These are phyloP conservation scores for Trichoderma virens DNA, from an alignment of 495 filamentous ascomycete species.

Conservation along the genomic window DNA sequence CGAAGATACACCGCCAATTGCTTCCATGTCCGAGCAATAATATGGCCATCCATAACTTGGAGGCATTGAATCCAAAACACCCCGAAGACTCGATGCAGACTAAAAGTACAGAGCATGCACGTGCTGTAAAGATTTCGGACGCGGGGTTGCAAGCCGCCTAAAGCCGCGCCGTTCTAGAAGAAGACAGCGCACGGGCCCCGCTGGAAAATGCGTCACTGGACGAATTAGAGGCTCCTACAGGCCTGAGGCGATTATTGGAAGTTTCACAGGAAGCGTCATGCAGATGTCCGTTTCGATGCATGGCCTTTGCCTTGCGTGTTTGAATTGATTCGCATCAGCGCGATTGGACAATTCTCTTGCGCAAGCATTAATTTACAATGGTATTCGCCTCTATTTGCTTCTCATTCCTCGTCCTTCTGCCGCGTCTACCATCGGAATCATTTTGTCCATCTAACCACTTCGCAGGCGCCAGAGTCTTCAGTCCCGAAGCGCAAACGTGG, in stretches of 20 bases:
- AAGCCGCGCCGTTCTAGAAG: background rate
- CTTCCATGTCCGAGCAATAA: too few relatives aligned
- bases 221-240: background rate
- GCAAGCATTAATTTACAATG: background rate
- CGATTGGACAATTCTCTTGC: background rate
- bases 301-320: background rate
- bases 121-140: background rate
- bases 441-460: background rate
- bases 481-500: conserved; percentile 35
- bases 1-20: too few relatives aligned
- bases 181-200: background rate
- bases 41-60: too few relatives aligned
- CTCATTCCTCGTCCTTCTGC: background rate
- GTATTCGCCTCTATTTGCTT: background rate
- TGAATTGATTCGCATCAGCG: background rate
- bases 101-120: background rate
- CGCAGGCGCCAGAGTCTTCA: background rate
- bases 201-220: conserved; percentile 1
- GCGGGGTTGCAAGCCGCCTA: background rate
- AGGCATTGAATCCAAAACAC: too few relatives aligned
- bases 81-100: background rate
- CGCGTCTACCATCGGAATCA: background rate
- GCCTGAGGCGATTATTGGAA: background rate
- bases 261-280: background rate
- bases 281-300: too few relatives aligned